Percentiles rank a stretch among this genome's conserved stretches.
phyloP scores from a whole-genome alignment of 176 grass and related monocot genomes.

The Metroxylon sagu region DNA sequence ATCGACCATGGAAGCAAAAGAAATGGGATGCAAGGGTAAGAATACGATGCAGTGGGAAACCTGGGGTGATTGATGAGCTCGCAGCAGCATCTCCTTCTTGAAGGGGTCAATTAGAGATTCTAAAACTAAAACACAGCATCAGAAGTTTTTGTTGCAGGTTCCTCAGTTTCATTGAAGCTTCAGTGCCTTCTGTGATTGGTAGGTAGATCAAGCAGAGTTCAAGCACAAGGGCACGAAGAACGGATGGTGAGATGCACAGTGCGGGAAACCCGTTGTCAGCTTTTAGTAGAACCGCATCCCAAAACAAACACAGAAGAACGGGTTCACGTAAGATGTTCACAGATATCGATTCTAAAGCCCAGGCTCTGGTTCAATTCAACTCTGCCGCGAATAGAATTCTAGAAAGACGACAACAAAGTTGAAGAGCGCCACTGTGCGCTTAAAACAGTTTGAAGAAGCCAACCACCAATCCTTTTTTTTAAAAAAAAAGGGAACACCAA shows the following conservation, averaged over 20 bases:
- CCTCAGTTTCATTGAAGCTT: background rate
- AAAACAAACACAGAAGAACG: background rate
- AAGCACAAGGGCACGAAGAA: background rate
- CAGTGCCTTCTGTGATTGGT: background rate
- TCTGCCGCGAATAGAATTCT: too few species aligned
- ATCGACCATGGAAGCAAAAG: too few species aligned
- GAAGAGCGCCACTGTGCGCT: background rate
- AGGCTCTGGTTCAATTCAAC: too few species aligned
- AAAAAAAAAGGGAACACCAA: too few species aligned
- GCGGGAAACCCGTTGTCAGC: background rate
- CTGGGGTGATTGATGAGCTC: too few species aligned
- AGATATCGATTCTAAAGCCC: background rate
- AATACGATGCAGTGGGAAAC: too few species aligned
- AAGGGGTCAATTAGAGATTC: background rate
- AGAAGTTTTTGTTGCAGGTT: background rate
- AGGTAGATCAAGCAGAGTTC: background rate
- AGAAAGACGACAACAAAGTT: background rate
- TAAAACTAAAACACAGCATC: background rate
- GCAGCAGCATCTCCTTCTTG: background rate
- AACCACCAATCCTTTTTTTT: too few species aligned
- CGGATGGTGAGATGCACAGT: background rate
- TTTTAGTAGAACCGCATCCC: slow-evolving; percentile 1
- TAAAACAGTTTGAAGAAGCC: background rate
- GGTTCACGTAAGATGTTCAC: background rate
- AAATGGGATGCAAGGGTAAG: too few species aligned